Percentiles rank a stretch among this genome's conserved stretches.
phyloP scores from a whole-genome alignment of 495 filamentous ascomycete species.

The Xylaria curta region DNA sequence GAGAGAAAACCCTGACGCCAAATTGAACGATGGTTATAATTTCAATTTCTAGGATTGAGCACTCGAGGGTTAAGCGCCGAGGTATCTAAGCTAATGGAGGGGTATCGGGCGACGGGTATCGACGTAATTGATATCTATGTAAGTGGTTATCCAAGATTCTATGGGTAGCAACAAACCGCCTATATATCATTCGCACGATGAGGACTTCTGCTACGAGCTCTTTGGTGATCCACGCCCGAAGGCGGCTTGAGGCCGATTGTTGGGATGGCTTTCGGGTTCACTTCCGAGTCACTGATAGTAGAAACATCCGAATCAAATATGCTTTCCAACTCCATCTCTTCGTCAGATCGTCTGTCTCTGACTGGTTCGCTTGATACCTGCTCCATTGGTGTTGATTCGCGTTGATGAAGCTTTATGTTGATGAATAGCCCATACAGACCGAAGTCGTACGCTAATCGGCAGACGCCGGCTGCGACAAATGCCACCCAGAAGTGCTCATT shows the following conservation, averaged over 20 bases:
- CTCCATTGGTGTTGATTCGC: constrained; percentile 34
- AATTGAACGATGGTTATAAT: not conserved
- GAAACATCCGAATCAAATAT: constrained; percentile 8
- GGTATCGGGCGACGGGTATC: not conserved
- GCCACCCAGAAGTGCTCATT: constrained; percentile 70
- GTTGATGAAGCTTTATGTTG: constrained; percentile 53
- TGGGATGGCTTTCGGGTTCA: not conserved
- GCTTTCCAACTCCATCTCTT: constrained; percentile 18
- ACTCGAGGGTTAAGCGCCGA: not conserved
- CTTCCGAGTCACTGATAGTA: not conserved
- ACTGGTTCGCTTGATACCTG: not conserved
- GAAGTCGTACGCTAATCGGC: constrained; percentile 77
- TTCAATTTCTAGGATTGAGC: not conserved
- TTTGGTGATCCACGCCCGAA: constrained; percentile 6
- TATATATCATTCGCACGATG: constrained; percentile 3
- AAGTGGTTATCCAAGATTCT: too few relatives aligned
- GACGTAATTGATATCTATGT: not conserved
- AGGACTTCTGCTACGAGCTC: constrained; percentile 13
- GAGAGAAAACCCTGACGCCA: not conserved
- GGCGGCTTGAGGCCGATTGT: constrained; percentile 1
- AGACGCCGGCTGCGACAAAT: constrained; percentile 73
- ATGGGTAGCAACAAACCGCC: not conserved
- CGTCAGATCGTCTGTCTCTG: not conserved
- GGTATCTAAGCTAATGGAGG: not conserved
- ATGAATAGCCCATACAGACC: constrained; percentile 73